Percentiles rank a stretch among this genome's conserved stretches.
These are phyloP conservation scores for Naganishia vaughanmartiniae DNA, from an alignment of 768 basidiomycete species.

Conservation along the genomic window DNA sequence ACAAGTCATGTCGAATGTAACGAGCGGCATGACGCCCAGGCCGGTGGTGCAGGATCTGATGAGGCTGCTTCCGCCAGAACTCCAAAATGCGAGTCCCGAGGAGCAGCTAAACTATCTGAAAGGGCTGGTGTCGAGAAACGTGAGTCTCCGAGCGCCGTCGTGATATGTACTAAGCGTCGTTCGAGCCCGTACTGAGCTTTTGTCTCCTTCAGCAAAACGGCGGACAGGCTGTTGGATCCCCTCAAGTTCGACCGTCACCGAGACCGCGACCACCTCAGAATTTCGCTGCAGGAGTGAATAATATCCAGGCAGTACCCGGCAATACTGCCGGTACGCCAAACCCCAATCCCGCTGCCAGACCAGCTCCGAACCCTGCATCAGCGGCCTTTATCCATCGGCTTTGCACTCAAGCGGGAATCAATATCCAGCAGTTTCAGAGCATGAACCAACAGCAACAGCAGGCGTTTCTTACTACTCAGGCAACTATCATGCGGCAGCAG, in stretches of 20 bases:
- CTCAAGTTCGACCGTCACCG: slow-evolving; percentile 9
- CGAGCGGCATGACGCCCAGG: not conserved
- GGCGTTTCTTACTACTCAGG: slow-evolving; percentile 7
- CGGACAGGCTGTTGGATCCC: not conserved
- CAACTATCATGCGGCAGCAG: not conserved
- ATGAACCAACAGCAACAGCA: not conserved
- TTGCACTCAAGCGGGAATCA: slow-evolving; percentile 15
- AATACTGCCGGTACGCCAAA: not conserved
- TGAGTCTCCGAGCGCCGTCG: not conserved
- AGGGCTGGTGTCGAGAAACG: slow-evolving; percentile 13
- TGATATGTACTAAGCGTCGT: not conserved
- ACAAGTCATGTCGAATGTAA: not conserved
- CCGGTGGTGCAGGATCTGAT: slow-evolving; percentile 12
- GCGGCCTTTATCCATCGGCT: not conserved
- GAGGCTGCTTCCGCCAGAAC: slow-evolving; percentile 26
- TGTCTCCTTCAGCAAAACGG: not conserved
- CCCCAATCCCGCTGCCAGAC: not conserved
- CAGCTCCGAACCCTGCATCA: not conserved
- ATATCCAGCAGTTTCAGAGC: not conserved
- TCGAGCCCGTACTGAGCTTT: not conserved
- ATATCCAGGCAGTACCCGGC: not conserved
- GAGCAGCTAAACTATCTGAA: slow-evolving; percentile 26
- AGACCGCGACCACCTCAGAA: slow-evolving; percentile 21
- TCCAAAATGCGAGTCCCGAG: slow-evolving; percentile 12
- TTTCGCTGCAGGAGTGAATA: slow-evolving; percentile 12